Evolutionary conservation across 2,329 filamentous ascomycete genomes (phyloP).

Genomic region (Bipolaris victoriae): DNA sequence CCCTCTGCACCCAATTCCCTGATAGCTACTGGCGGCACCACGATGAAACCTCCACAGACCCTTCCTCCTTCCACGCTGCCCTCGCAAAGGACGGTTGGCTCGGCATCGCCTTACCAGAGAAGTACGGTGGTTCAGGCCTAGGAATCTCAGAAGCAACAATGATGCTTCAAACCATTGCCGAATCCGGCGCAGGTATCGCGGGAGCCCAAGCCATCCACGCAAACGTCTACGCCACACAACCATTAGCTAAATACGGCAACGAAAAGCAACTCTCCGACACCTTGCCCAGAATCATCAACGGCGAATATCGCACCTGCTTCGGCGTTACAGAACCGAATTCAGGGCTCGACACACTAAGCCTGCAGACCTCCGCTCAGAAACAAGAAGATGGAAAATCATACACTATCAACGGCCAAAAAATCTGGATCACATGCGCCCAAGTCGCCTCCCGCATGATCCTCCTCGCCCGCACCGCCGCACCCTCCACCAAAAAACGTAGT

Average conservation of each 20-base stretch:
- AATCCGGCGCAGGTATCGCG: slow-evolving; percentile 81
- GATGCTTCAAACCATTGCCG: slow-evolving; percentile 84
- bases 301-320: slow-evolving; percentile 76
- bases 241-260: slow-evolving; percentile 74
- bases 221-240: slow-evolving; percentile 77
- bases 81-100: slow-evolving; percentile 79
- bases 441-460: slow-evolving; percentile 84
- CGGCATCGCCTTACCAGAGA: slow-evolving; percentile 78
- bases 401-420: slow-evolving; percentile 77
- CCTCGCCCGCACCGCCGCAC: slow-evolving; percentile 74
- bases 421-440: slow-evolving; percentile 87
- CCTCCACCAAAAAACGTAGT: slow-evolving; percentile 70
- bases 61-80: slow-evolving; percentile 75
- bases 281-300: slow-evolving; percentile 73
- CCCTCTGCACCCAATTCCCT: slow-evolving; percentile 73
- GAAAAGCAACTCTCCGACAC: slow-evolving; percentile 67
- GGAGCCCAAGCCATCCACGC: slow-evolving; percentile 65
- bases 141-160: slow-evolving; percentile 83
- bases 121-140: slow-evolving; percentile 74
- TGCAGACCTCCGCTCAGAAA: slow-evolving; percentile 53
- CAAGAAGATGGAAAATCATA: slow-evolving; percentile 60
- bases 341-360: slow-evolving; percentile 76
- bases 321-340: slow-evolving; percentile 85
- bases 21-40: slow-evolving; percentile 77
- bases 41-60: slow-evolving; percentile 73